A percentile compares a stretch with the other conserved stretches of the same genome.
Evolutionary conservation across 768 basidiomycete genomes (phyloP).

Genomic region (Erythrobasidium yunnanense): DNA sequence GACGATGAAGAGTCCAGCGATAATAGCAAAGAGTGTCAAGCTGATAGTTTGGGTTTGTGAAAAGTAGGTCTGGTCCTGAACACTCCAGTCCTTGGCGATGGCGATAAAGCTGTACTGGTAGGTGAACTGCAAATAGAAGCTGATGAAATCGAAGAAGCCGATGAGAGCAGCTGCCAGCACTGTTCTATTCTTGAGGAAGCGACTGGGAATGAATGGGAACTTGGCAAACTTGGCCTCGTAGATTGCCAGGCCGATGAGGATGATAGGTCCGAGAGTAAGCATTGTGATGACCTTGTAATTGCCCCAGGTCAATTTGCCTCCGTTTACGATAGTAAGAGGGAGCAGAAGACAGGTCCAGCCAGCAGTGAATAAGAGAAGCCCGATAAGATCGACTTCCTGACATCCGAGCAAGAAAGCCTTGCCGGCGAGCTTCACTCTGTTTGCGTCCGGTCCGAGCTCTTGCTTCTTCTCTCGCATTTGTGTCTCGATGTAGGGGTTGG

Average conservation of each 20-base stretch:
- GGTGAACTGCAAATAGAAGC: slow-evolving; percentile 53
- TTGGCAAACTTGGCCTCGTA: slow-evolving; percentile 48
- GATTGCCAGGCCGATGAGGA: slow-evolving; percentile 34
- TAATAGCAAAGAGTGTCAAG: slow-evolving; percentile 53
- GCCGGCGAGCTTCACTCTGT: no score
- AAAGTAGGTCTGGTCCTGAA: slow-evolving; percentile 56
- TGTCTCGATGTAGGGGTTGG: slow-evolving; percentile 24
- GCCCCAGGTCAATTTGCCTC: slow-evolving; percentile 16
- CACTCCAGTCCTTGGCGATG: slow-evolving; percentile 46
- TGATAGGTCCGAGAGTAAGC: slow-evolving; percentile 29
- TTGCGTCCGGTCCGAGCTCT: no score
- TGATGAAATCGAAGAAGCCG: slow-evolving; percentile 56
- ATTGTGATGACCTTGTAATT: slow-evolving; percentile 36
- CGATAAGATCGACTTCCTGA: slow-evolving; percentile 34
- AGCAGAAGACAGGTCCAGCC: slow-evolving; percentile 35
- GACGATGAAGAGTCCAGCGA: slow-evolving; percentile 52
- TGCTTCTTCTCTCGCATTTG: slow-evolving; percentile 24
- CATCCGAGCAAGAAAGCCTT: slow-evolving; percentile 4
- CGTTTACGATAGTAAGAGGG: slow-evolving; percentile 31
- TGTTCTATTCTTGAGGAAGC: slow-evolving; percentile 53
- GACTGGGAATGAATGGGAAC: slow-evolving; percentile 53
- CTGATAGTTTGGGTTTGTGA: slow-evolving; percentile 52
- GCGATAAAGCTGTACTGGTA: slow-evolving; percentile 62
- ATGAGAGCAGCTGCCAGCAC: slow-evolving; percentile 54
- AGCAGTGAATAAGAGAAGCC: slow-evolving; percentile 35